Percentiles rank a stretch among this genome's conserved stretches.
phyloP scores from a whole-genome alignment of 257 asterid genomes.

The Verbena officinalis region DNA sequence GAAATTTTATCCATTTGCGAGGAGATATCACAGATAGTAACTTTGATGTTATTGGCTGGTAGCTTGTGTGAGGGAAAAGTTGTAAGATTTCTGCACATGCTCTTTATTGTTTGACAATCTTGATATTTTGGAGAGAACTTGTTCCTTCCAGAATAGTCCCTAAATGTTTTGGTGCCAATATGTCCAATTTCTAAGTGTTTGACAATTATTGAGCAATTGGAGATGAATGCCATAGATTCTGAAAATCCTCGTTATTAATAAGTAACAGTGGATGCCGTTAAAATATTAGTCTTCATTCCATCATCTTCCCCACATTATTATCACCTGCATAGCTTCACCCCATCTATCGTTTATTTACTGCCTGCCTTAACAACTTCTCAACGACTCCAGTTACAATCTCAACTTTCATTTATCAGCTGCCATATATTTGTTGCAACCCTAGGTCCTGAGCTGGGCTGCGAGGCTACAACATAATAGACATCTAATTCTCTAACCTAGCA shows the following conservation, averaged over 20 bases:
- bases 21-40: neutral
- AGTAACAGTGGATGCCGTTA: neutral
- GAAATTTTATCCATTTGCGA: neutral
- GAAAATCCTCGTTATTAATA: neutral
- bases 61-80: neutral
- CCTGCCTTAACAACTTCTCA: neutral
- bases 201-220: neutral
- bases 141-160: neutral
- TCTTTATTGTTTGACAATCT: neutral
- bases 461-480: neutral
- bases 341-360: neutral
- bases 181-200: neutral
- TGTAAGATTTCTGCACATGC: conserved; percentile 6
- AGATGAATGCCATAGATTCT: neutral
- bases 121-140: neutral
- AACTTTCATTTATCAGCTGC: neutral
- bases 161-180: neutral
- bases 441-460: neutral
- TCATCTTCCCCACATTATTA: neutral
- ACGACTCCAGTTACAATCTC: neutral
- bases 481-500: neutral
- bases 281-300: neutral
- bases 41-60: neutral
- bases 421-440: too few relatives aligned
- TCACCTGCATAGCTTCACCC: neutral